phyloP scores from a whole-genome alignment of 2,329 filamentous ascomycete genomes.

The Epichloe gansuensis region DNA sequence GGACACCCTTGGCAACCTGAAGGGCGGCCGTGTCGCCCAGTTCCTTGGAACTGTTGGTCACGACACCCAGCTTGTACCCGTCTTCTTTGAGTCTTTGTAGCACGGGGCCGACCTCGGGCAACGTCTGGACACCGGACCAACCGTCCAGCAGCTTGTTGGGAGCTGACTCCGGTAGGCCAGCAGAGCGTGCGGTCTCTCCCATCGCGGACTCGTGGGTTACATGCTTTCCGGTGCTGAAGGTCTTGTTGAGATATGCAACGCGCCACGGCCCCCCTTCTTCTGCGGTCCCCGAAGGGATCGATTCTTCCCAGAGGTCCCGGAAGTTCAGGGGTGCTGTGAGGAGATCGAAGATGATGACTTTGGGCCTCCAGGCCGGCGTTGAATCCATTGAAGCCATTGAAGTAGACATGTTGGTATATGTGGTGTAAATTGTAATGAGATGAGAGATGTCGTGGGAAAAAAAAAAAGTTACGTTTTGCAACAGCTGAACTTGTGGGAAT shows the following conservation, averaged over 20 bases:
- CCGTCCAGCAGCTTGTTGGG: slow-evolving; percentile 15
- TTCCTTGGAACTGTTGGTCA: slow-evolving; percentile 25
- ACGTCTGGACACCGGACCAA: slow-evolving; percentile 16
- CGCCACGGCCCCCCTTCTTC: slow-evolving; percentile 22
- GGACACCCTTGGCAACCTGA: slow-evolving; percentile 3
- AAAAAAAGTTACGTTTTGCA: too few species aligned
- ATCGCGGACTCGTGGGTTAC: slow-evolving; percentile 20
- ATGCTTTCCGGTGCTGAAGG: slow-evolving; percentile 22
- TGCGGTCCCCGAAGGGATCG: slow-evolving; percentile 11
- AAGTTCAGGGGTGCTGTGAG: slow-evolving; percentile 27
- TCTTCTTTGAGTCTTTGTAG: slow-evolving; percentile 11
- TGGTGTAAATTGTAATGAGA: neutral
- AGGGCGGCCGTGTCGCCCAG: slow-evolving; percentile 15
- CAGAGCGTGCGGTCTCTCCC: slow-evolving; percentile 16
- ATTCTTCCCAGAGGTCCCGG: slow-evolving; percentile 25
- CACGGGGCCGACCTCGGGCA: slow-evolving; percentile 12
- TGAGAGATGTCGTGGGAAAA: neutral
- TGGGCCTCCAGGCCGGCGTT: slow-evolving; percentile 15
- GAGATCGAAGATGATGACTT: slow-evolving; percentile 27
- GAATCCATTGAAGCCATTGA: neutral
- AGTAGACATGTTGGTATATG: neutral
- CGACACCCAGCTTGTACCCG: slow-evolving; percentile 22
- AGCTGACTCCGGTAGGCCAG: slow-evolving; percentile 16
- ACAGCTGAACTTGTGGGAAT: neutral
- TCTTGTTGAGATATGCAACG: slow-evolving; percentile 24